Evolutionary conservation across 148 eudicot genomes (phyloP), one percentile per base, ranked within the genome.

Genomic region (Camellia lanceoleosa): DNA sequence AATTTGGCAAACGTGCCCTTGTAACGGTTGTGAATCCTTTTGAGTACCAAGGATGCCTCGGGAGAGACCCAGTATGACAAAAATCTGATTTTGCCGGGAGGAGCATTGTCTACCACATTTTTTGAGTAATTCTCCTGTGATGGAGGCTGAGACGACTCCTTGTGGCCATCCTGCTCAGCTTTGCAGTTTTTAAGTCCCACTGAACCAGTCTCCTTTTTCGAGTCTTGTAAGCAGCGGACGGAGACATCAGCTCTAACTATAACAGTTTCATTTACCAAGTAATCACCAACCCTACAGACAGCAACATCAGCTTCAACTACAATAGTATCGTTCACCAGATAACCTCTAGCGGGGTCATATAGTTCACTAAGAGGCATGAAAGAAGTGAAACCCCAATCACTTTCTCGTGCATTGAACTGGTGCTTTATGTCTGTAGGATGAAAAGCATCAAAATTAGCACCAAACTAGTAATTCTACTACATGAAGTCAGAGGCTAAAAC

Each of bases 141-240:
- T 1, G 47, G 70, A 66, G 5, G 47, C 5, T 4, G 71, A 43
- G 20, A 68, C 19, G 41, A 46, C 71, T 42, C 71, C 42, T 68
- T n/a, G 42, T 14, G n/a, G 42, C 42, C 14, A 14, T 9, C n/a
- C 14, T 5, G 14, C 71, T 42, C 51, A 61, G 98, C 95, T 78
- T 97, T 97, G 85, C 91, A 97, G 70, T 93, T 95, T 83, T 95
- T 92, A 9, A 95, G 94, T 76, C 98, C 98, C 82, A 93, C 98
- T 82, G 73, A 95, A 42, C 98, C 97, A 14, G 98, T 92, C 85
- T 93, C 98, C 79, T 92, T 92, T 85, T 93, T 92, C 54, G 97
- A 96, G 85, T 92, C 93, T 78, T 91, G 88, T 19, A 23, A 23
- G 23, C 23, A 23, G 23, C 23, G 23, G 43, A 96, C 97, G 30